Evolutionary conservation across 2,329 filamentous ascomycete genomes (phyloP).

Genomic region (Penicillium thymicola): DNA sequence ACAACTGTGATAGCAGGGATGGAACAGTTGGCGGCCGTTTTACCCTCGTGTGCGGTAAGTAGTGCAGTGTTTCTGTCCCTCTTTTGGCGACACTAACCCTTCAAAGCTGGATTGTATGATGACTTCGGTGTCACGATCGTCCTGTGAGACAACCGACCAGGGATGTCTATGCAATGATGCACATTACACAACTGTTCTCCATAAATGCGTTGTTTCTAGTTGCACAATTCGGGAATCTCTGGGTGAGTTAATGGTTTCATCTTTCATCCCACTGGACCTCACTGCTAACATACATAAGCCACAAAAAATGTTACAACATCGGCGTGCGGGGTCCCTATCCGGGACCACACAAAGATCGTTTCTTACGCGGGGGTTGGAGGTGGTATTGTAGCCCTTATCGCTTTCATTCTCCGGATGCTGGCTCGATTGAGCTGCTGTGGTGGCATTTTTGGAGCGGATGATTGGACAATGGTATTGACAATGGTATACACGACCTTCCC

Average conservation of each 20-base stretch:
- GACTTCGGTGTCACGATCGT: conserved; percentile 30
- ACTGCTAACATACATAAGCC: conserved; percentile 24
- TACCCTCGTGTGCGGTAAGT: conserved; percentile 27
- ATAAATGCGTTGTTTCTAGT: conserved; percentile 32
- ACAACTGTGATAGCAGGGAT: conserved; percentile 8
- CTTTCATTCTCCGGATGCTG: conserved; percentile 35
- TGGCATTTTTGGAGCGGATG: conserved; percentile 41
- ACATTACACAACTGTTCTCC: conserved; percentile 31
- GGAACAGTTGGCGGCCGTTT: conserved; percentile 11
- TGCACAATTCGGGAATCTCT: conserved; percentile 41
- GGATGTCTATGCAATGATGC: conserved; percentile 41
- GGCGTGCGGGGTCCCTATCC: conserved; percentile 38
- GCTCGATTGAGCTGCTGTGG: conserved; percentile 37
- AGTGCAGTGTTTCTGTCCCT: too few relatives aligned
- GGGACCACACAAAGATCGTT: conserved; percentile 33
- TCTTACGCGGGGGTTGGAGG: conserved; percentile 35
- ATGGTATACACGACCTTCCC: conserved; percentile 23
- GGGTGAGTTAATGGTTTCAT: conserved; percentile 21
- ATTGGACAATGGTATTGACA: conserved; percentile 36
- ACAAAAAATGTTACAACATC: conserved; percentile 44
- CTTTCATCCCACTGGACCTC: background rate
- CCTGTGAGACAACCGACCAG: conserved; percentile 37
- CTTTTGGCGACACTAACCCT: background rate
- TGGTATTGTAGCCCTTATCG: conserved; percentile 33
- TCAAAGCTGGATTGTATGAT: conserved; percentile 25